phyloP scores from a whole-genome alignment of 176 grass and related monocot genomes.

The Bolboschoenus planiculmis region DNA sequence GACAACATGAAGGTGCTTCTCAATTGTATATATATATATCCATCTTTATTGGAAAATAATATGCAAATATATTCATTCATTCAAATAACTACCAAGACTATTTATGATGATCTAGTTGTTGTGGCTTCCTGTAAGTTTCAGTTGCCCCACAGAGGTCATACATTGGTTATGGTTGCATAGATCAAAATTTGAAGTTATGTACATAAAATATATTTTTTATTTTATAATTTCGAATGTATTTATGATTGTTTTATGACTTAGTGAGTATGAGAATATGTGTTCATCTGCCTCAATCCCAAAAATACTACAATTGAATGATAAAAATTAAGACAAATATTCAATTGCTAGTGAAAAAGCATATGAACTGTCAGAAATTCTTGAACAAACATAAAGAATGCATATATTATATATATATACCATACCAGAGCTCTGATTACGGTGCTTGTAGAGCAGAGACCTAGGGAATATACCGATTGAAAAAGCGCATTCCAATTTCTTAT shows the following conservation, averaged over 20 bases:
- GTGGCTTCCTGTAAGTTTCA: neutral
- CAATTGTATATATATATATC: neutral
- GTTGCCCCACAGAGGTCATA: neutral
- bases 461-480: conserved; percentile 26
- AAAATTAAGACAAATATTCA: neutral
- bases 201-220: neutral
- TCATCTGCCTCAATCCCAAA: neutral
- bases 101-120: neutral
- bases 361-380: neutral
- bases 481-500: conserved; percentile 7
- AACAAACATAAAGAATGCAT: neutral
- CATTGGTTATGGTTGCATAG: neutral
- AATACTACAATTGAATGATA: neutral
- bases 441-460: neutral
- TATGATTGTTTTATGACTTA: neutral
- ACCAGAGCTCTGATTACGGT: conserved; percentile 18
- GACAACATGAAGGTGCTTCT: conserved; percentile 11
- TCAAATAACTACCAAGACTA: neutral
- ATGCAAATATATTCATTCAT: neutral
- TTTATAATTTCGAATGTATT: neutral
- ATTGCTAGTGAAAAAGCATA: neutral
- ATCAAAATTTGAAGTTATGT: neutral
- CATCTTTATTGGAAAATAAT: neutral
- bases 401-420: neutral
- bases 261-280: neutral